Evolutionary conservation across 257 asterid species (phyloP).

Genomic region (Asclepias syriaca): DNA sequence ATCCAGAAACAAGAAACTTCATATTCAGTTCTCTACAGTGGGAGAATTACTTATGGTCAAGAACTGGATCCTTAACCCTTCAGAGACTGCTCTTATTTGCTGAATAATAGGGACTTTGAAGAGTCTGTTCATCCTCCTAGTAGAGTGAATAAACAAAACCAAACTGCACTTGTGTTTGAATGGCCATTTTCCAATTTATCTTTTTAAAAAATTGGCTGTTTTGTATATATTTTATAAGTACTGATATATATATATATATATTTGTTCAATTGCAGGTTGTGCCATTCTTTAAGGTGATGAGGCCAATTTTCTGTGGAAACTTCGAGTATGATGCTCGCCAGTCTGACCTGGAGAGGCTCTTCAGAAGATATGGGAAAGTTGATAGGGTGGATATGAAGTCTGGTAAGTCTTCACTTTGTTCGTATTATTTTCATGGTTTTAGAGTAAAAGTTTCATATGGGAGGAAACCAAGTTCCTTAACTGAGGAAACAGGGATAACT

Average conservation of each 20-base stretch:
- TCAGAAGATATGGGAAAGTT: conserved; percentile 70
- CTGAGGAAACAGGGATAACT: neutral
- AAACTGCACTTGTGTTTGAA: neutral
- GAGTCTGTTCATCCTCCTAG: neutral
- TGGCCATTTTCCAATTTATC: neutral
- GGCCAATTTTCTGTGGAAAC: conserved; percentile 76
- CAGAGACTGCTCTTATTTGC: neutral
- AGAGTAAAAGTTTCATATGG: neutral
- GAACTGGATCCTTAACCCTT: neutral
- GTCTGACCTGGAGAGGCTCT: conserved; percentile 69
- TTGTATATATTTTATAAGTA: no score
- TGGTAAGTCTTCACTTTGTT: conserved; percentile 40
- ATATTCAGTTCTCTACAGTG: no score
- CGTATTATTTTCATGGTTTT: neutral
- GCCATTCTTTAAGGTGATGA: conserved; percentile 37
- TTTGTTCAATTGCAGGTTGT: neutral
- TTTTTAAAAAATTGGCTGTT: neutral
- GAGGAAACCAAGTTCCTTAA: neutral
- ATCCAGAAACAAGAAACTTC: no score
- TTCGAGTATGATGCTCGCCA: conserved; percentile 78
- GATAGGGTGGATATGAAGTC: conserved; percentile 83
- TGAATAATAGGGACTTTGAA: neutral
- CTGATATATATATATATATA: no score
- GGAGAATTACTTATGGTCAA: neutral
- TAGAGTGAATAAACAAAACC: neutral